Evolutionary conservation across 306 rosid genomes (phyloP), one percentile per base, ranked within the genome.

Genomic region (Pueraria montana): DNA sequence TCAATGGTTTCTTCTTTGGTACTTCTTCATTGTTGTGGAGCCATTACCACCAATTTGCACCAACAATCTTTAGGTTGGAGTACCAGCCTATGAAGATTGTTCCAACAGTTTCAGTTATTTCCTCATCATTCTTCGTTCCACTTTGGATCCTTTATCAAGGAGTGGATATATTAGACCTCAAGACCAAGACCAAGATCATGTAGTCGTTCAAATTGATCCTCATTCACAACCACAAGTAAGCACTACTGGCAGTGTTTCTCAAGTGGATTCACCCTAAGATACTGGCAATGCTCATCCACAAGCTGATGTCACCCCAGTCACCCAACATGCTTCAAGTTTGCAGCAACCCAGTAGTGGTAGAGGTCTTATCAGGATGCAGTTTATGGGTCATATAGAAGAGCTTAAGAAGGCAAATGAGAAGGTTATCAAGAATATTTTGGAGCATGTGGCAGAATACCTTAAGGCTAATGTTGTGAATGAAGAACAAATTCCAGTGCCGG

Each of bases 61-160:
- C n/a, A n/a, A n/a, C n/a, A n/a, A n/a, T n/a, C n/a, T n/a, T n/a
- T n/a, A n/a, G n/a, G n/a, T n/a, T n/a, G n/a, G n/a, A n/a, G n/a
- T n/a, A n/a, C n/a, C n/a, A n/a, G n/a, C n/a, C n/a, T n/a, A n/a
- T n/a, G n/a, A n/a, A n/a, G n/a, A n/a, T n/a, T n/a, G n/a, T n/a
- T n/a, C n/a, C n/a, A n/a, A n/a, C n/a, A n/a, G n/a, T n/a, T n/a
- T 53, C 23, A 58, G 69, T 58, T 75, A 75, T 75, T 53, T 3
- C 20, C 79, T 59, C 11, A 2, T 40, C 70, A 16, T 59, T 59
- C 42, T 76, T n/a, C 80, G 42, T 8, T 14, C 56, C 24, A 0
- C 6, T 58, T 42, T 76, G 0, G 56, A 40, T 40, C 2, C 42
- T 17, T 5, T 27, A 27, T 3, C 32, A 27, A 1, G 32, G 32